phyloP scores from a whole-genome alignment of 2,329 filamentous ascomycete genomes.

The Aspergillus pseudoterreus region DNA sequence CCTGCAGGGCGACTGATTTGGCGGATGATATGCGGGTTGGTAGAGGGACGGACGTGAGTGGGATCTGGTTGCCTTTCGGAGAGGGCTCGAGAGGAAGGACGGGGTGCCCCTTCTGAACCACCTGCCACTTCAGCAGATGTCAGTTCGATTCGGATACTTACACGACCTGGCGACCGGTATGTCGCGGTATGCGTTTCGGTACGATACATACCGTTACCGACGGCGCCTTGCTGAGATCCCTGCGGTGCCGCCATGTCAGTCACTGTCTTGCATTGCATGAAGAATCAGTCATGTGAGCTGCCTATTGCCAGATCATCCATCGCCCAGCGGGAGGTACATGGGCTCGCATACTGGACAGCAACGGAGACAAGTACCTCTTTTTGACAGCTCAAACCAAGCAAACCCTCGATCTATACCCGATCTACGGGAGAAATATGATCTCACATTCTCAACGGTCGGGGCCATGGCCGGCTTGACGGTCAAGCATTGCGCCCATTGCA shows the following conservation, averaged over 20 bases:
- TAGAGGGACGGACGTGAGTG: background rate
- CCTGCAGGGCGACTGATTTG: conserved; percentile 5
- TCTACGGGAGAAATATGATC: background rate
- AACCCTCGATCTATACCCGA: background rate
- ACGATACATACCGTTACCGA: conserved; percentile 2
- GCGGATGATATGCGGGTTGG: background rate
- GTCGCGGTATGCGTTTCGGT: background rate
- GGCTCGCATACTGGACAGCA: background rate
- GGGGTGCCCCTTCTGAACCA: too few species aligned
- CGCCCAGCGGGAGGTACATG: background rate
- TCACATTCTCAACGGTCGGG: conserved; percentile 4
- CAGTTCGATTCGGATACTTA: too few species aligned
- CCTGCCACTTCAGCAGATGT: too few species aligned
- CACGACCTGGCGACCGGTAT: too few species aligned
- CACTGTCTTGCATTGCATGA: conserved; percentile 33
- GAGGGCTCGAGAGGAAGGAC: too few species aligned
- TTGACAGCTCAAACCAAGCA: too few species aligned
- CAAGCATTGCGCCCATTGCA: background rate
- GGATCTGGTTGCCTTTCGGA: background rate
- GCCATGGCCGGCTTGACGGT: too few species aligned
- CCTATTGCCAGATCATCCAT: conserved; percentile 1
- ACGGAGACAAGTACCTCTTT: background rate
- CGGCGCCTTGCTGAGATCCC: conserved; percentile 8
- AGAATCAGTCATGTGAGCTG: conserved; percentile 32
- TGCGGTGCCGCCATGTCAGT: conserved; percentile 13